Evolutionary conservation across 177 flowering plant species (phyloP), one percentile per base, ranked within the genome.

Genomic region (Vitis hybrid): DNA sequence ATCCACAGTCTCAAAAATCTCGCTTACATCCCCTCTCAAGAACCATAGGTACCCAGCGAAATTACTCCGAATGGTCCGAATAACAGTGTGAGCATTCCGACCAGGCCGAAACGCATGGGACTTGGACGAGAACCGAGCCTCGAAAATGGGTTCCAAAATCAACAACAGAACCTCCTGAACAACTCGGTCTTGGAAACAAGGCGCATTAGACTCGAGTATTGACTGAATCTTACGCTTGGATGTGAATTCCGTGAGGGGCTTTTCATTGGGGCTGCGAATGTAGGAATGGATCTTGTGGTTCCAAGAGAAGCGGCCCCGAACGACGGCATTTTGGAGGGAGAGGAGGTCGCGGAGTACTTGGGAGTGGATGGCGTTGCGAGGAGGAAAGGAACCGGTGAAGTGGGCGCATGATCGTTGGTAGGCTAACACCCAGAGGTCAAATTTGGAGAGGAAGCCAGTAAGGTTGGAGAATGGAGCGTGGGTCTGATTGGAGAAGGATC

Each of bases 21-120:
- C 86, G 63, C 88, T 88, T 71, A 95, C 68, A 79, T 94, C 96
- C 22, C 88, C 97, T 80, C 73, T 89, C 76, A 95, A 65, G 71
- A 88, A 94, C 98, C 99, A 95, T 67, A 94, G 71, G 67, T 95
- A 95, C 61, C 98, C 98, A 11, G 98, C 92, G 77, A 93, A 95
- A 71, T 86, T 90, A 78, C 97, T 94, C 74, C 98, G 73, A 56
- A 95, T 84, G 0, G 96, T 87, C 80, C 98, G 75, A 66, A 95
- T 94, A 4, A 87, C 98, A 0, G 98, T 87, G 61, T 93, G 98
- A 0, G 97, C 88, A 72, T 81, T 90, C 65, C 99, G 73, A 2
- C 96, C 94, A 3, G 97, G 99, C 17, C 97, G 80, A 71, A 92
- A 95, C 2, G 87, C 99, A 62, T 90, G 94, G 0, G 95, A 90